Evolutionary conservation across 768 basidiomycete species (phyloP), one percentile per base, ranked within the genome.

Genomic region (Bullera alba): DNA sequence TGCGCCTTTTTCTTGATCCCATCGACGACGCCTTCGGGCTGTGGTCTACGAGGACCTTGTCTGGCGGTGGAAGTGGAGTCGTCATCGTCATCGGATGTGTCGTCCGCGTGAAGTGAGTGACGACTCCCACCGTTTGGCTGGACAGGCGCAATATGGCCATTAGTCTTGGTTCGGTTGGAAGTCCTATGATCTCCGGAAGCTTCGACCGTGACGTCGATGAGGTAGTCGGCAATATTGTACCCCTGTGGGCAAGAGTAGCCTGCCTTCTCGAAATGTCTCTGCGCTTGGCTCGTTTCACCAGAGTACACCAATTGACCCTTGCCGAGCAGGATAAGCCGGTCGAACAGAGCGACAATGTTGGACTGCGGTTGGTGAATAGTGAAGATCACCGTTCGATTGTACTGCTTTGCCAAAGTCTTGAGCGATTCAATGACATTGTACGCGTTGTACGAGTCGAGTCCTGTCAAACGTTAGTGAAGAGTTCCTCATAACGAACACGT

Each of bases 311-410:
- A 73, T 62, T 83, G 85, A 2, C 95, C 95, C 44, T 80, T 78
- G 0, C 87, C 87, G 16, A 99, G 78, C 2, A 97, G 76, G 2
- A 97, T 72, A 26, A 99, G 78, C 54, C 92, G 84, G 68, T 99
- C 93, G 59, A 99, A 97, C 12, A 99, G 76, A 0, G 89, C 83
- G 14, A 97, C 92, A 60, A 99, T 97, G 73, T 96, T 96, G 70
- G 88, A 91, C 44, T 93, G 83, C 14, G 93, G 95, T 71, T 97
- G 95, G 63, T 99, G 95, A 50, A 99, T 97, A 0, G 93, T 97
- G 75, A 97, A 95, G 51, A 97, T 79, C 44, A 97, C 88, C 0
- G 92, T 97, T 28, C 93, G 84, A 57, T 92, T 89, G 73, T 90
- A 97, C 60, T 85, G 81, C 25, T 81, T 77, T 3, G 92, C 89